These are phyloP conservation scores for Yamadazyma buinensis DNA, from an alignment of 1,139 yeast genomes.

Conservation along the genomic window DNA sequence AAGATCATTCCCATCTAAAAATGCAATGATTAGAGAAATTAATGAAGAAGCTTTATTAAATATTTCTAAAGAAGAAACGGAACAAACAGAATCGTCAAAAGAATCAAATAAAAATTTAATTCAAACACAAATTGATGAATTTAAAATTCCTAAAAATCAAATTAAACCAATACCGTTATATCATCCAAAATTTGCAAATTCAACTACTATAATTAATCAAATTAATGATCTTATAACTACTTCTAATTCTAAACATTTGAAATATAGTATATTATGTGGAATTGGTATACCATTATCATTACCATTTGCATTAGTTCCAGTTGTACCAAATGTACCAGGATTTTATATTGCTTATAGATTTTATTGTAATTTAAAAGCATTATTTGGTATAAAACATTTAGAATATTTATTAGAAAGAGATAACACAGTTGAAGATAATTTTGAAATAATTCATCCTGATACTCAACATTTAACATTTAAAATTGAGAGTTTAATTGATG, in stretches of 20 bases:
- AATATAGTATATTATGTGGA: slow-evolving; percentile 43
- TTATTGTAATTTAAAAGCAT: slow-evolving; percentile 82
- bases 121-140: slow-evolving; percentile 29
- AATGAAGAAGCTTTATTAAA: slow-evolving; percentile 19
- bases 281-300: slow-evolving; percentile 71
- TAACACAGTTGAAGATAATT: neutral
- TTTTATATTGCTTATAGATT: slow-evolving; percentile 78
- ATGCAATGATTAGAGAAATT: slow-evolving; percentile 46
- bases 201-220: slow-evolving; percentile 30
- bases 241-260: slow-evolving; percentile 27
- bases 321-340: slow-evolving; percentile 95
- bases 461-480: slow-evolving; percentile 16
- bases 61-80: neutral
- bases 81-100: neutral
- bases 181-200: slow-evolving; percentile 37
- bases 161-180: slow-evolving; percentile 40
- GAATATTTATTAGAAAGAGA: slow-evolving; percentile 38
- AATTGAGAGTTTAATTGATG: slow-evolving; percentile 11
- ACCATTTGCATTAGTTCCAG: slow-evolving; percentile 78
- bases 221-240: slow-evolving; percentile 25
- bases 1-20: slow-evolving; percentile 48
- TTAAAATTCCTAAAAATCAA: slow-evolving; percentile 28
- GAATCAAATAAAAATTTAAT: slow-evolving; percentile 13
- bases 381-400: slow-evolving; percentile 70
- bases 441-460: slow-evolving; percentile 11